Evolutionary conservation across 2,329 filamentous ascomycete genomes (phyloP), one percentile per base, ranked within the genome.

Genomic region (Dothideomycetes sp.): DNA sequence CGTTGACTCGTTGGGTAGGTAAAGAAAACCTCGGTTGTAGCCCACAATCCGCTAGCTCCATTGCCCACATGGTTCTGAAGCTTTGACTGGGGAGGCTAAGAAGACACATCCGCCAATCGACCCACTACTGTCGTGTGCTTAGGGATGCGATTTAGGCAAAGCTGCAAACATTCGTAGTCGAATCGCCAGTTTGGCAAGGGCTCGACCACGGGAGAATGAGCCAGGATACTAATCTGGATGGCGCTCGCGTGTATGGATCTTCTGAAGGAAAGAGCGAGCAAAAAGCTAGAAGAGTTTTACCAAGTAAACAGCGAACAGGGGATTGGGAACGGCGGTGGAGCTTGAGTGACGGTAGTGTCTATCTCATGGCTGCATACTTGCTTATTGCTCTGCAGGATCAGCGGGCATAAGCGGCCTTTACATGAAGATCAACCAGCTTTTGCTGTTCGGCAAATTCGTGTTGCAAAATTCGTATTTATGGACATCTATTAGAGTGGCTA

Each of bases 21-120:
- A n/a, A n/a, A n/a, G n/a, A n/a, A n/a, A n/a, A n/a, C n/a, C n/a
- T n/a, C n/a, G n/a, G n/a, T n/a, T n/a, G n/a, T n/a, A n/a, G n/a
- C n/a, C 25, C 30, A 28, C 28, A 16, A 20, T 40, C 23, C 29
- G 16, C 22, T 40, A 40, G 37, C 37, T 30, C 22, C 22, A 34
- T 9, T 33, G 33, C 33, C 29, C 29, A 32, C 28, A 40, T 33
- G 37, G 37, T 40, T 40, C 29, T 28, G 29, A 28, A 27, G 35
- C 27, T 18, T 22, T 22, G 19, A 40, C 29, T 28, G 37, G 37
- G 29, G 15, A 11, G 17, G 17, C 17, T 33, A 33, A 33, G 30
- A 33, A 20, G 30, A 10, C 27, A 39, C 25, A 39, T 39, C 27
- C 36, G 27, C 36, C 18, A 18, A 25, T 5, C 7, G 27, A 29